Evolutionary conservation across 305 asterid genomes (phyloP), one percentile per base, ranked within the genome.

Genomic region (Plantago rigida): DNA sequence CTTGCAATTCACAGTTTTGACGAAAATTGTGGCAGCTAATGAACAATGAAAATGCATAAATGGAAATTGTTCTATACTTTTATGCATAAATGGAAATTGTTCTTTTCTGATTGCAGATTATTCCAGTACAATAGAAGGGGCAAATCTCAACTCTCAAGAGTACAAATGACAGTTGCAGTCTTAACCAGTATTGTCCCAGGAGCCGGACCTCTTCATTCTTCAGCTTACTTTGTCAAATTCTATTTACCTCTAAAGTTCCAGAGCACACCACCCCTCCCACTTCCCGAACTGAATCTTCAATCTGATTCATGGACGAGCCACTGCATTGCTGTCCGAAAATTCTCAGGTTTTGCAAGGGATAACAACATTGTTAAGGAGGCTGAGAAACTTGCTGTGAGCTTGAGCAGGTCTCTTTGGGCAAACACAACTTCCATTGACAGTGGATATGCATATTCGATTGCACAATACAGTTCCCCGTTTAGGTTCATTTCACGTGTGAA

Each of bases 331-430:
- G 85, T 84, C 13, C 70, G 95, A 71, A 74, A 68, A 68, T 89
- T 89, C 71, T 84, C 95, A 0, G 95, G 95, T 19, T 84, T 82
- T 51, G 95, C 95, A 4, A 75, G 82, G 82, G 97, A 89, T 58
- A 63, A 47, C 64, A 89, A 82, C 69, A 75, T 86, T 54, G 87
- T 84, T 31, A 82, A 79, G 84, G 94, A 89, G 70, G 97, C 92
- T 13, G 82, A 86, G 77, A 89, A 81, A 63, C 73, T 86, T 53
- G 89, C 94, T 0, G n/a, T 49, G 45, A 86, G 95, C 74, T 73
- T 86, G 80, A 77, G 89, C 79, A 69, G 61, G 66, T 72, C 94
- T 22, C 75, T 60, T 42, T 89, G 93, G 96, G 88, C 79, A 7
- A 88, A 81, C 71, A 64, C 82, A 9, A 82, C 85, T 51, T 65